These are phyloP conservation scores for Phlebiopsis gigantea DNA, from an alignment of 768 basidiomycete species.

Conservation along the genomic window DNA sequence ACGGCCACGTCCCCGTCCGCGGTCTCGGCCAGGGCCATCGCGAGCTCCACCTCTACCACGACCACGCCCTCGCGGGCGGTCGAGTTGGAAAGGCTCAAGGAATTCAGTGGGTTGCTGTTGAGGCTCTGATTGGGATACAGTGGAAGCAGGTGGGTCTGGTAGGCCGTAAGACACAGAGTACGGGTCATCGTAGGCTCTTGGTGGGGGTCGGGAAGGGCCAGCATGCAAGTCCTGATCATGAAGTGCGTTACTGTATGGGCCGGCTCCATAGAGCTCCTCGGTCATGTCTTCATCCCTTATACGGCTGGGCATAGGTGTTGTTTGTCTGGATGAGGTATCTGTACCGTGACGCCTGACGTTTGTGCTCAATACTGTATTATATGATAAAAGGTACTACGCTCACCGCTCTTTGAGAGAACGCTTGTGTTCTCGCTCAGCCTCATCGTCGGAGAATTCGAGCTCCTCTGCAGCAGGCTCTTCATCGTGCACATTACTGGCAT, in stretches of 20 bases:
- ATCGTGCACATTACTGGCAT: conserved; percentile 92
- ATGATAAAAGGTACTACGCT: conserved; percentile 18
- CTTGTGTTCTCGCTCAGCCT: conserved; percentile 76
- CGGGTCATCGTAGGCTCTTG: conserved; percentile 76
- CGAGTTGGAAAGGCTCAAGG: not conserved
- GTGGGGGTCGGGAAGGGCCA: conserved; percentile 56
- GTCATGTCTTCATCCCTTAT: conserved; percentile 47
- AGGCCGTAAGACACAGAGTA: conserved; percentile 37
- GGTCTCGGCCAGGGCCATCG: conserved; percentile 15
- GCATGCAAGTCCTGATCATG: conserved; percentile 58
- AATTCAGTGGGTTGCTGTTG: not conserved
- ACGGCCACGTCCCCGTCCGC: conserved; percentile 33
- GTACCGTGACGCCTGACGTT: conserved; percentile 13
- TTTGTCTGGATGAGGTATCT: conserved; percentile 50
- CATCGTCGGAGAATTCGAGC: conserved; percentile 93
- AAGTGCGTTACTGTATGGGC: conserved; percentile 61
- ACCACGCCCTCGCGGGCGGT: conserved; percentile 16
- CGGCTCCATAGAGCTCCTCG: conserved; percentile 43
- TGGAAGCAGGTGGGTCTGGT: conserved; percentile 5
- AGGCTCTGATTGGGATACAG: not conserved
- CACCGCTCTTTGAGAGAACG: conserved; percentile 56
- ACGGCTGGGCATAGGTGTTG: conserved; percentile 48
- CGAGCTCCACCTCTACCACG: conserved; percentile 7
- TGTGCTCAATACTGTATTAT: no score
- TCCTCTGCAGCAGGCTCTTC: conserved; percentile 91